Base-by-base conservation (phyloP, 2,329 filamentous ascomycete species). In the Bipolaris oryzae region DNA sequence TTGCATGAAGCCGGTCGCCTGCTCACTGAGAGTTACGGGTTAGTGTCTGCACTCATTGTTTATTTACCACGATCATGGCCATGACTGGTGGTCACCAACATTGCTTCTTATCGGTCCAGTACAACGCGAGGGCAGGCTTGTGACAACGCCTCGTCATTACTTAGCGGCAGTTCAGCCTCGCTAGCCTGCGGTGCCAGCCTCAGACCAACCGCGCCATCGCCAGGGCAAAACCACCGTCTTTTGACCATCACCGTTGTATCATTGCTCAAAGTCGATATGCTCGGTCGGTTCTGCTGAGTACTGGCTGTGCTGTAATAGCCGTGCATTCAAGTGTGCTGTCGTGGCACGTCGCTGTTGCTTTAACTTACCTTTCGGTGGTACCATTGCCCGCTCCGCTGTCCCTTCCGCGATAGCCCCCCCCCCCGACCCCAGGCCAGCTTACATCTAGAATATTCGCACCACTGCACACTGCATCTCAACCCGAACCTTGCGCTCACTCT, bases 1-100 rank as follows among this genome's bases (percentile, higher is more conserved):
- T 67, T 69, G 67, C 69, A 63, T 68, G 65, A 64, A 57, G 57
- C 57, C 42, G 46, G 48, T 50, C 50, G 34, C 10, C 25, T 31
- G 45, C 15, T 16, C 43, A 38, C 13, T 43, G 38, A n/a, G 31
- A 38, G 50, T 35, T 25, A 31, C 31, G 33, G 55, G 28, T 28
- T 48, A 48, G 54, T 25, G 51, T 18, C 34, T 35, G 44, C 25
- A 44, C 25, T 34, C 34, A 41, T 31, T 13, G 44, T 39, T 18
- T 25, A 20, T 25, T 28, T 7, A 41, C 45, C 42, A 34, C 37
- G 10, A 53, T 31, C 43, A 34, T 47, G 25, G 20, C 35, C 42
- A 46, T 47, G 37, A 25, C 21, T 20, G 33, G 41, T 47, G 1
- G 34, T 52, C 37, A 34, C 57, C 37, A 41, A 43, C 47, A 31